Evolutionary conservation across 129 eudicot genomes (phyloP).

Genomic region (Logfia minima): DNA sequence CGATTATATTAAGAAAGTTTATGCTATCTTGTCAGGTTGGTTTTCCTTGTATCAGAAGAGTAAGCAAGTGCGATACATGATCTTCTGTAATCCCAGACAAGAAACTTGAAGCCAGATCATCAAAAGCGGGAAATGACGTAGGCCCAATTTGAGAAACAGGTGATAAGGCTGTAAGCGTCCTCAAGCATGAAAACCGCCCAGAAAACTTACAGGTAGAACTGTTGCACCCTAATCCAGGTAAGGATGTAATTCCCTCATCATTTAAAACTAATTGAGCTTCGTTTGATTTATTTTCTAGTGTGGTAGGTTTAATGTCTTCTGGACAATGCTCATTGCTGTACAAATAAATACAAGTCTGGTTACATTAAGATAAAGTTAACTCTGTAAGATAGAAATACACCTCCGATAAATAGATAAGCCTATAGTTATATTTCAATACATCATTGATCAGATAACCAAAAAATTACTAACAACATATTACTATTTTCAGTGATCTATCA

Average conservation of each 20-base stretch:
- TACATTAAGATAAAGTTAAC: slow-evolving; percentile 16
- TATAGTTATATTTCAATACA: neutral
- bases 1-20: slow-evolving; percentile 70
- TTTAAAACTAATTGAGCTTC: slow-evolving; percentile 35
- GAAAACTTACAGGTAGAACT: slow-evolving; percentile 55
- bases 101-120: slow-evolving; percentile 61
- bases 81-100: slow-evolving; percentile 71
- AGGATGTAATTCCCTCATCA: slow-evolving; percentile 42
- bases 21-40: slow-evolving; percentile 56
- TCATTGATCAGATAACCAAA: neutral
- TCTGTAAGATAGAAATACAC: slow-evolving; percentile 15
- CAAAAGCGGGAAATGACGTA: slow-evolving; percentile 50
- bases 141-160: slow-evolving; percentile 69
- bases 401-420: neutral
- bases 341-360: slow-evolving; percentile 18
- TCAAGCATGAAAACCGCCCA: slow-evolving; percentile 65
- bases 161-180: slow-evolving; percentile 75
- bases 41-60: slow-evolving; percentile 71
- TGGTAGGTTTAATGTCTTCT: slow-evolving; percentile 28
- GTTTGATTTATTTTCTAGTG: slow-evolving; percentile 35
- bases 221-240: slow-evolving; percentile 49
- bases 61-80: slow-evolving; percentile 60
- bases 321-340: slow-evolving; percentile 62
- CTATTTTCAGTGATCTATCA: neutral
- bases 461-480: neutral